phyloP scores from a whole-genome alignment of 78 protist genomes.

The Paratrimastix pyriformis region DNA sequence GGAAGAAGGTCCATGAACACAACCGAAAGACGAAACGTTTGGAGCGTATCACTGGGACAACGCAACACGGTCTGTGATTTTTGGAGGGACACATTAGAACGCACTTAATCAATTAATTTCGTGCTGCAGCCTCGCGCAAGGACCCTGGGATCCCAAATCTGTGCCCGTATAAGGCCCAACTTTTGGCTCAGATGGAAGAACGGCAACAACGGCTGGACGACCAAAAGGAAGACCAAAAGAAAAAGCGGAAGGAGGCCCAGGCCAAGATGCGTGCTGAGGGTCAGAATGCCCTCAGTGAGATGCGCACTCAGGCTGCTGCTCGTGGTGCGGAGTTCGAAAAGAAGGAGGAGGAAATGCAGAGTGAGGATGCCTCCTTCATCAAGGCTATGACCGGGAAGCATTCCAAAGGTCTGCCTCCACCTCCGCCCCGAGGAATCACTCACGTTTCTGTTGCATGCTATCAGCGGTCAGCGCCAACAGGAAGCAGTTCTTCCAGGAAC shows the following conservation, averaged over 20 bases:
- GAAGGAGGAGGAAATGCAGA: conserved; percentile 15
- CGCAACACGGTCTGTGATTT: too few species aligned
- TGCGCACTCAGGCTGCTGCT: too few species aligned
- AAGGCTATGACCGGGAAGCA: not conserved
- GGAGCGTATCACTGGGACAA: too few species aligned
- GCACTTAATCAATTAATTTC: not conserved
- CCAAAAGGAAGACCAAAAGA: not conserved
- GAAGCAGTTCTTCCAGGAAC: conserved; percentile 40
- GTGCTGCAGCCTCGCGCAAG: conserved; percentile 37
- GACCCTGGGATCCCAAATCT: conserved; percentile 86
- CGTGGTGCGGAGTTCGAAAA: conserved; percentile 25
- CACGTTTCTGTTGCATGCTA: not conserved
- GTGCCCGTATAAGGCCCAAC: conserved; percentile 72
- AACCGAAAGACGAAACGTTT: too few species aligned
- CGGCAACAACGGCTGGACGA: not conserved
- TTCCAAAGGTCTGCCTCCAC: not conserved
- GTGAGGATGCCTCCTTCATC: not conserved
- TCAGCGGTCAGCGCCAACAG: not conserved
- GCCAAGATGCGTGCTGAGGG: not conserved
- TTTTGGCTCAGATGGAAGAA: conserved; percentile 43
- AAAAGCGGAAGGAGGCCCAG: not conserved
- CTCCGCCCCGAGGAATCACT: not conserved
- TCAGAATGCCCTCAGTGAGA: too few species aligned
- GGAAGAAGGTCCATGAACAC: conserved; percentile 39
- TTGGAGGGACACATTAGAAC: not conserved